Evolutionary conservation across 768 basidiomycete species (phyloP).

Genomic region (Psilocybe cyanescens): DNA sequence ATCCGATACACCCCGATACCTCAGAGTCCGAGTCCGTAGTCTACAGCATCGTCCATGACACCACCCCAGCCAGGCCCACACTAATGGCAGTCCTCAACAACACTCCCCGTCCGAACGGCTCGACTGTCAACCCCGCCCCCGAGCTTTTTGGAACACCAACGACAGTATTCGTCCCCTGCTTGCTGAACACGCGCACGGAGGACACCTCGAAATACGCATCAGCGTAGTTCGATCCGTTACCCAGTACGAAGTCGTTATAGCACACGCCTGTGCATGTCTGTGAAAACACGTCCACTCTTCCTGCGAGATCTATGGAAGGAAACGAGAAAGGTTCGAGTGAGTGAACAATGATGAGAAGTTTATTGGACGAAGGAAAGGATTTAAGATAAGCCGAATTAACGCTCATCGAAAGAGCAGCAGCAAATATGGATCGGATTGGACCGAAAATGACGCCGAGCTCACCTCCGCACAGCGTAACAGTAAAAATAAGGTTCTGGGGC

Average conservation of each 20-base stretch:
- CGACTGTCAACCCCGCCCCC: neutral
- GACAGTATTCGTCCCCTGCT: conserved; percentile 27
- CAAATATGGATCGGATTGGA: no score
- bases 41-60: neutral
- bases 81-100: neutral
- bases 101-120: neutral
- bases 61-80: no score
- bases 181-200: conserved; percentile 42
- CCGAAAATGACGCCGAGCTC: conserved; percentile 7
- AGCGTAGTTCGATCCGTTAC: conserved; percentile 61
- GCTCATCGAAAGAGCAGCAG: no score
- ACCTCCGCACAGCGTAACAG: conserved; percentile 75
- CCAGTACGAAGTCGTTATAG: conserved; percentile 73
- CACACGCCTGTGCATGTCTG: conserved; percentile 69
- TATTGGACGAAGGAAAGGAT: neutral
- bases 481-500: conserved; percentile 70
- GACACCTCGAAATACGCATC: conserved; percentile 76
- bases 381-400: no score
- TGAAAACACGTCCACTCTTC: conserved; percentile 51
- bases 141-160: neutral
- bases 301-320: conserved; percentile 47
- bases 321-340: neutral
- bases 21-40: neutral
- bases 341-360: conserved; percentile 8
- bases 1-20: no score